Evolutionary conservation across 345 rosid genomes (phyloP), one percentile per base, ranked within the genome.

Genomic region (Aethionema arabicum): DNA sequence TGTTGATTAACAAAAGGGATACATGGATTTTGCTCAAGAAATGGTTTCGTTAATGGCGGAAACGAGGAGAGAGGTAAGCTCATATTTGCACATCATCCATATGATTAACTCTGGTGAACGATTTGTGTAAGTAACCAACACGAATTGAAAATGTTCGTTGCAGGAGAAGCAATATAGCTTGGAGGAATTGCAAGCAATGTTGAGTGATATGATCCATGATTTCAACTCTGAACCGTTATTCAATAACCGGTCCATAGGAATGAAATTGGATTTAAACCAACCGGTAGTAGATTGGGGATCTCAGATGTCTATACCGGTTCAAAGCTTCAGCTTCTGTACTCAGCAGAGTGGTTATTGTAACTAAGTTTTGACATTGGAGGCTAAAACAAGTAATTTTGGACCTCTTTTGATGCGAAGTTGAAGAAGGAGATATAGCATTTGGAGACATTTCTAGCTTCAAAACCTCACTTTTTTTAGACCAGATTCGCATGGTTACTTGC

Each of bases 121-220:
- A 21, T 21, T 21, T 21, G 27, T 1, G 27, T 21, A 2, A 21
- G 27, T 1, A 2, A 21, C 27, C 27, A 21, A 21, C 1, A 21
- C 27, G 27, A 21, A 21, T 2, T 29, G 8, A 11, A 36, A 11
- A 16, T 52, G 35, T 31, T 59, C 11, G 36, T 47, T 47, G 67
- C 59, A 72, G 72, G 49, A 61, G 4, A 50, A 93, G 88, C 87
- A 85, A n/a, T 83, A 85, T 47, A 93, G 88, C 59, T 80, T 93
- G 36, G 96, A 86, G 75, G 99, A 93, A 59, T 77, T 93, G 9
- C 99, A 85, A 36, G 76, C 83, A 78, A 87, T 85, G 97, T 83
- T 93, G 8, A 55, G 72, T 58, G 99, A 87, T 0, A 93, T 90
- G 95, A 81, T 90, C 2, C 78, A 66, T 11, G 88, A 84, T 7